Evolutionary conservation across 768 basidiomycete species (phyloP).

Genomic region (Filobasidium wieringae): DNA sequence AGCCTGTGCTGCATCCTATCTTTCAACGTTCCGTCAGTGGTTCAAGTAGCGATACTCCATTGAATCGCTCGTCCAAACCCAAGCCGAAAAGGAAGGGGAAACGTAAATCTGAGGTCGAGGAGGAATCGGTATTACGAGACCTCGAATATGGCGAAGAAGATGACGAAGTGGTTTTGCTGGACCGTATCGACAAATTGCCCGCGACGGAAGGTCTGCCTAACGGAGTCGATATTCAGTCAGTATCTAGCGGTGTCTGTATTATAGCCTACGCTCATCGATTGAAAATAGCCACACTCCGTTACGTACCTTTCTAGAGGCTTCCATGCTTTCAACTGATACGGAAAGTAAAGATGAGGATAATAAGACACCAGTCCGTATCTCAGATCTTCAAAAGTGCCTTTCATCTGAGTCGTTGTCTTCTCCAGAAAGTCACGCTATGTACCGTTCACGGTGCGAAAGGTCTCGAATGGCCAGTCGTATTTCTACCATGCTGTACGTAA

Average conservation of each 20-base stretch:
- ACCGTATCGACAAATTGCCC: not conserved
- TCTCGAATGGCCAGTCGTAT: conserved; percentile 82
- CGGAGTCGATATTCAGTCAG: not conserved
- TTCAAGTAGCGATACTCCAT: not conserved
- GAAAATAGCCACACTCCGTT: conserved; percentile 47
- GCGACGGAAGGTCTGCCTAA: not conserved
- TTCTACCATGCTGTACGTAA: conserved; percentile 41
- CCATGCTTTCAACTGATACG: conserved; percentile 70
- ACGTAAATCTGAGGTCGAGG: conserved; percentile 2
- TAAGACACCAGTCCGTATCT: conserved; percentile 41
- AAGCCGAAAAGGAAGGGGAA: conserved; percentile 11
- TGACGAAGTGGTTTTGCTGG: not conserved
- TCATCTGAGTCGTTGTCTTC: conserved; percentile 1
- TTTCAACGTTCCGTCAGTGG: not conserved
- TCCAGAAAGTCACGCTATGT: conserved; percentile 65
- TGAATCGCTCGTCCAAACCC: conserved; percentile 19
- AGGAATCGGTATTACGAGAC: conserved; percentile 20
- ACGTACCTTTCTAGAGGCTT: conserved; percentile 61
- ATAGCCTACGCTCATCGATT: not conserved
- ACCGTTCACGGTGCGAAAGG: conserved; percentile 88
- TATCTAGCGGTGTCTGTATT: not conserved
- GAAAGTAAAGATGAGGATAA: conserved; percentile 49
- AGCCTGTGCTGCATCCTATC: not conserved
- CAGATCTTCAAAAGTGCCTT: not conserved
- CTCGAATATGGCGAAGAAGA: conserved; percentile 30